Evolutionary conservation across 495 filamentous ascomycete species (phyloP).

Genomic region (Podospora pseudopauciseta): DNA sequence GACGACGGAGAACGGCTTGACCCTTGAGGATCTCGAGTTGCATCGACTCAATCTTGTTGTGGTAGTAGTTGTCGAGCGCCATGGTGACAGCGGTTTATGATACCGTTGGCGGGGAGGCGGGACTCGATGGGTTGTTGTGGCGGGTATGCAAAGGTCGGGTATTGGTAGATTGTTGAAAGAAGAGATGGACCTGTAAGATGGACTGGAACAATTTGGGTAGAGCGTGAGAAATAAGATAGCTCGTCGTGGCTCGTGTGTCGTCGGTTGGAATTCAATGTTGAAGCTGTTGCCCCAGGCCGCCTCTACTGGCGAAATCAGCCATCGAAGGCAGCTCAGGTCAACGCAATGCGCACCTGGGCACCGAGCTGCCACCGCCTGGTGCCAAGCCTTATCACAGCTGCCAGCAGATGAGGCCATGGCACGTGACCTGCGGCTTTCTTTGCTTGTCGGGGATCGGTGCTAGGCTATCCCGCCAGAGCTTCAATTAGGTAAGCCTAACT

Average conservation of each 20-base stretch:
- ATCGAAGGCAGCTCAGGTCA: constrained; percentile 34
- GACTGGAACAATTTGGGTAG: too few species aligned
- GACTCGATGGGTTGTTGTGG: not conserved
- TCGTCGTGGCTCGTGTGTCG: not conserved
- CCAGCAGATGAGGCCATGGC: not conserved
- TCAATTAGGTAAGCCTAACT: not conserved
- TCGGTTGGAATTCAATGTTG: constrained; percentile 9
- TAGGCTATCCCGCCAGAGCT: not conserved
- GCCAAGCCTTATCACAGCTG: constrained; percentile 12
- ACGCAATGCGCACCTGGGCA: constrained; percentile 25
- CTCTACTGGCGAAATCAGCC: constrained; percentile 9
- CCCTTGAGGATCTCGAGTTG: constrained; percentile 99
- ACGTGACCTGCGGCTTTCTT: constrained; percentile 14
- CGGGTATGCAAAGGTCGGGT: too few species aligned
- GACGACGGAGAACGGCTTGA: constrained; percentile 86
- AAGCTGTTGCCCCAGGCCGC: constrained; percentile 1
- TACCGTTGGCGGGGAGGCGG: constrained; percentile 9
- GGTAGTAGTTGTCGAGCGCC: constrained; percentile 98
- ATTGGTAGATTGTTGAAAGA: too few species aligned
- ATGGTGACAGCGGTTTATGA: constrained; percentile 52
- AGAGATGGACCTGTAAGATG: too few species aligned
- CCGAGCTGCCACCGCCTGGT: constrained; percentile 7
- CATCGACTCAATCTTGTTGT: constrained; percentile 99
- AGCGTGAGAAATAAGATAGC: too few species aligned
- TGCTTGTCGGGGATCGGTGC: not conserved